Evolutionary conservation across 2,329 filamentous ascomycete species (phyloP).

Genomic region (Trichoderma simmonsii): DNA sequence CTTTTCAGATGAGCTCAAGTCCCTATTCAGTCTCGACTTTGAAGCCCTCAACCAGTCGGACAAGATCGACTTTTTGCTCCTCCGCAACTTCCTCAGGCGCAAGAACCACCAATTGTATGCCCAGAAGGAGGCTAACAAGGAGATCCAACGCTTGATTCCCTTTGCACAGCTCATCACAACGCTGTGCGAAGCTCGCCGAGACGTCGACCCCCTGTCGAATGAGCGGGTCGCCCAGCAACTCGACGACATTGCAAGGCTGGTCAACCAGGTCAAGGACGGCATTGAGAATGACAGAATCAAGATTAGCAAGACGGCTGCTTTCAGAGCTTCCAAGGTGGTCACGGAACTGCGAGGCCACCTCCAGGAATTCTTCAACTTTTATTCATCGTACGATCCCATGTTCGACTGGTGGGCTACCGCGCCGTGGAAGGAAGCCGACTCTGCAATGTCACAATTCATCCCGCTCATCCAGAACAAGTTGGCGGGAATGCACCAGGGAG

Average conservation of each 20-base stretch:
- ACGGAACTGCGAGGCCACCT: constrained; percentile 41
- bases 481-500: constrained; percentile 42
- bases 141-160: constrained; percentile 41
- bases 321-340: constrained; percentile 44
- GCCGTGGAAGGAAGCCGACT: constrained; percentile 42
- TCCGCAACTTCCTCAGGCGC: constrained; percentile 45
- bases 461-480: constrained; percentile 40
- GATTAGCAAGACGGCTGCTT: constrained; percentile 42
- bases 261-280: constrained; percentile 32
- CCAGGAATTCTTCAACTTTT: constrained; percentile 49
- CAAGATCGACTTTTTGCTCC: constrained; percentile 47
- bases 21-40: constrained; percentile 28
- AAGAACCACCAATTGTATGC: constrained; percentile 38
- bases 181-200: constrained; percentile 48
- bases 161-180: constrained; percentile 42
- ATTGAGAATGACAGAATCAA: constrained; percentile 35
- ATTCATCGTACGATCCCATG: constrained; percentile 52
- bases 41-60: constrained; percentile 38
- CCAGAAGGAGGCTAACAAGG: constrained; percentile 35
- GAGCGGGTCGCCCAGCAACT: constrained; percentile 43
- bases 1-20: constrained; percentile 40
- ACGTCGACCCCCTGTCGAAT: constrained; percentile 41
- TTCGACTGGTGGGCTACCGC: constrained; percentile 56
- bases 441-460: constrained; percentile 35
- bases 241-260: constrained; percentile 32